phyloP scores from a whole-genome alignment of 176 grass and related monocot genomes.

The Cenchrus purpureus region DNA sequence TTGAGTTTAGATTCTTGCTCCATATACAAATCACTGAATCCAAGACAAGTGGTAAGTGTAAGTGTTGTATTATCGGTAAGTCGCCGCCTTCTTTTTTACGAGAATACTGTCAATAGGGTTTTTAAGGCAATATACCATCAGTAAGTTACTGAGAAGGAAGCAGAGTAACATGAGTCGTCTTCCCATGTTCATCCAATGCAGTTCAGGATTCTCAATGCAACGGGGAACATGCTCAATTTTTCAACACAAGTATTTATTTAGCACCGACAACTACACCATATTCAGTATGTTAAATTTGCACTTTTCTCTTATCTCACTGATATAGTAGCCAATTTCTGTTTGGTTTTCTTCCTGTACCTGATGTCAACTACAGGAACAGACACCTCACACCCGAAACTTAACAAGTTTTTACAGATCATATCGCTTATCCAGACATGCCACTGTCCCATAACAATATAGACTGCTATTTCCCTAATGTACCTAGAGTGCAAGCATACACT shows the following conservation, averaged over 20 bases:
- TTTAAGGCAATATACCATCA: not conserved
- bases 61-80: too few species aligned
- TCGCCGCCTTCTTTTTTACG: too few species aligned
- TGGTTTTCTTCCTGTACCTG: not conserved
- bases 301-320: not conserved
- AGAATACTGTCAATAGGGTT: too few species aligned
- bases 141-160: not conserved
- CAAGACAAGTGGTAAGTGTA: not conserved
- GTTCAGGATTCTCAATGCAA: not conserved
- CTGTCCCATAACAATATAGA: not conserved
- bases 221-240: slow-evolving; percentile 12
- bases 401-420: too few species aligned
- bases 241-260: too few species aligned
- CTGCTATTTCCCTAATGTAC: not conserved
- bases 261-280: not conserved
- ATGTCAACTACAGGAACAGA: too few species aligned
- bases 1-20: not conserved
- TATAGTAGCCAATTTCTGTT: not conserved
- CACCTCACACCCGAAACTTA: too few species aligned
- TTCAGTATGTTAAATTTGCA: not conserved
- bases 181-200: not conserved
- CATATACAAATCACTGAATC: too few species aligned
- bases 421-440: too few species aligned
- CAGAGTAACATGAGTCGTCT: not conserved
- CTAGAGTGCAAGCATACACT: not conserved